Evolutionary conservation across 2,329 filamentous ascomycete genomes (phyloP), one percentile per base, ranked within the genome.

Genomic region (Stagonosporopsis tanaceti): DNA sequence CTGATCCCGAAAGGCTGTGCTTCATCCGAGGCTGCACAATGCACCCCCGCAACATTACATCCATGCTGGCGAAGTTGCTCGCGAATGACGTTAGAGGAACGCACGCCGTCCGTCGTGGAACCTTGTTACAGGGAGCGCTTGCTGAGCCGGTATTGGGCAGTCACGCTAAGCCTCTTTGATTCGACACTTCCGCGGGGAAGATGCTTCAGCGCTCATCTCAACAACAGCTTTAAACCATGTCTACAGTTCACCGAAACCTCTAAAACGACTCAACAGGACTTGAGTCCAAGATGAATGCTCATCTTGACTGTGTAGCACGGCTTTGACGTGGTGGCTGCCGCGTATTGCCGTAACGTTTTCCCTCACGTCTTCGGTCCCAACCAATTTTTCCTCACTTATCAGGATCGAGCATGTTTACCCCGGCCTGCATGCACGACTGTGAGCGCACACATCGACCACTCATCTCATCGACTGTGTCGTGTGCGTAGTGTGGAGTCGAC

Each of bases 61-160:
- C 48, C 54, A 57, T 57, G 48, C 39, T 50, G 44, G 48, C 44
- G 44, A 53, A 45, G 53, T 47, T 50, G 41, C 52, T 52, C 27
- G 32, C 50, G 47, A 44, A 57, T 57, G 54, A 57, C 54, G 54
- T 57, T 44, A 57, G 54, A 50, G 54, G 15, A 53, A 53, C 54
- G 48, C 48, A 57, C 37, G 37, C 47, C 44, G 44, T 48, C 47
- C 38, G 38, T 48, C 44, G 48, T 57, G 28, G 24, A 57, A 57
- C 47, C 53, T 57, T 51, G 53, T 47, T 53, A 42, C 46, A 22
- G 20, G 38, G 52, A 22, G 39, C 45, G 52, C 52, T 9, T 32
- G 30, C 30, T 11, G 25, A 39, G 30, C 48, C 54, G 35, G 25
- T 32, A 12, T 39, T 38, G 14, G 6, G 20, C n/a, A 17, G 12